Base-by-base conservation (phyloP, 257 asterid species). In the Ligustrum vulgare region DNA sequence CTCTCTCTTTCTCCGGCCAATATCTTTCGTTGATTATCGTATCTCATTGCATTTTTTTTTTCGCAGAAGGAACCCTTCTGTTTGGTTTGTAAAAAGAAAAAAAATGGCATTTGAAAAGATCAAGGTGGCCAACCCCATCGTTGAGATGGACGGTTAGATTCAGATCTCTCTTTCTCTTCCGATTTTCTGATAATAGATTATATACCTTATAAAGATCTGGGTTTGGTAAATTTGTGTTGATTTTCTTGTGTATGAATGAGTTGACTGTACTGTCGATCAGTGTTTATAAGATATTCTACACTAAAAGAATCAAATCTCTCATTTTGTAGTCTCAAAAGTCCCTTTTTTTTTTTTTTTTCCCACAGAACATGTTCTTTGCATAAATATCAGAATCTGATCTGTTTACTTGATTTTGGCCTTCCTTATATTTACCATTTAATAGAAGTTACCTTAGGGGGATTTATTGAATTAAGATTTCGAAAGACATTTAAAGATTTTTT, bases 81-180 rank as follows among this genome's bases (percentile, higher is more conserved):
- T 58, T 74, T 65, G 35, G 20, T 33, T 20, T 68, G n/a, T 45
- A 36, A 70, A 41, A 73, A 49, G 45, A 47, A 8, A 23, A 32
- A 35, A 33, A 8, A 94, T 94, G 98, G 95, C 87, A 12, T 81
- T 84, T 80, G 88, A 91, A 16, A 94, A 92, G 98, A 94, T 92
- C 91, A 90, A 91, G 88, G 98, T 94, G 80, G 89, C 87, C 85
- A 94, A 88, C 79, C 98, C 98, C 91, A 89, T 94, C 86, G 98
- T 94, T 20, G 98, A 94, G 88, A 94, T 94, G 98, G 98, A 94
- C 75, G 98, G 98, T 92, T 49, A 90, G 98, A 85, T 86, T 91
- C 86, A 86, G 96, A 87, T 87, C 84, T 72, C 83, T 70, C 34
- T 67, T 8, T 15, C 45, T 62, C 11, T 41, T 49, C 5, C 6